Base-by-base conservation (phyloP, 179 eudicot genomes). In the Patellifolia procumbens region DNA sequence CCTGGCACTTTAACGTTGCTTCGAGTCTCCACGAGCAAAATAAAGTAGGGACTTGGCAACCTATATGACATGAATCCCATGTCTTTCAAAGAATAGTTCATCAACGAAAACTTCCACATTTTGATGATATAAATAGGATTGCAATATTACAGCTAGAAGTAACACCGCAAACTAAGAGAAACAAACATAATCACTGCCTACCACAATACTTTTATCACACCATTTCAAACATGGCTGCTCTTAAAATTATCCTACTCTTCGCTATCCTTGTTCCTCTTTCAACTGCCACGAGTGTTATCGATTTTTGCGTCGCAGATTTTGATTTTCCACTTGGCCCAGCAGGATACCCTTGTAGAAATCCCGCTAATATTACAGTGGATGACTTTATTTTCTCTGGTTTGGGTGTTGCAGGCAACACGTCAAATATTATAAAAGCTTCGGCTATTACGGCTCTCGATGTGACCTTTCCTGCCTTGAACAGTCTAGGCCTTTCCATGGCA, bases 341-440 rank as follows among this genome's bases (percentile, higher is more conserved):
- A 52, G 58, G 58, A 52, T 52, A 52, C n/a, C 58, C 58, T 52
- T 52, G 58, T n/a, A 52, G 58, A n/a, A 52, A n/a, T 52, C 58
- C 58, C 5, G 22, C 58, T 52, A 52, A 52, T n/a, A 24, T 52
- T 17, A 52, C 58, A 3, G 58, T n/a, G 58, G 58, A 52, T 52
- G n/a, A n/a, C n/a, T n/a, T n/a, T n/a, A n/a, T n/a, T n/a, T n/a
- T n/a, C n/a, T n/a, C n/a, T n/a, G n/a, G n/a, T n/a, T n/a, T n/a
- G n/a, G n/a, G n/a, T n/a, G n/a, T n/a, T n/a, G n/a, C n/a, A n/a
- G n/a, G n/a, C n/a, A n/a, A n/a, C n/a, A n/a, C n/a, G n/a, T n/a
- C n/a, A n/a, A 39, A 37, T 12, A 37, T 43, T 0, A 7, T 66
- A 31, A 37, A 66, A 13, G 49, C 20, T 15, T 2, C 16, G 22